Evolutionary conservation across 352 stramenopile genomes (phyloP), one percentile per base, ranked within the genome.

Genomic region (Phytopythium vexans): DNA sequence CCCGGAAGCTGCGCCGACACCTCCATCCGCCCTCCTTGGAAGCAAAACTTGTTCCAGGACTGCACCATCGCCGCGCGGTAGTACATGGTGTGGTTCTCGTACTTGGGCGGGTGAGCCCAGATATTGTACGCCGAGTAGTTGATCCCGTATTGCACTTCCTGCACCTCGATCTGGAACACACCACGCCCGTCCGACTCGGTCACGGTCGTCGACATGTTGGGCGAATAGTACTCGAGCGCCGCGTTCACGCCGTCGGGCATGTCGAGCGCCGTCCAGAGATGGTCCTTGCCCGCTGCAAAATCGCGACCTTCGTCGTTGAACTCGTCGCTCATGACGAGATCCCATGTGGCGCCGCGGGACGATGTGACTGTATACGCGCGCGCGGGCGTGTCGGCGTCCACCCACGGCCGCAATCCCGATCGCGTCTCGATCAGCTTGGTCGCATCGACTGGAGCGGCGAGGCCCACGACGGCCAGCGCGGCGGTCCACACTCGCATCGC

Each of bases 211-310:
- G 72, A 75, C 64, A 92, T 94, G 34, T 77, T 87, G 49, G 75
- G 65, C 48, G 94, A 96, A 70, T 97, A 97, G 70, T 95, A 97
- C 45, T 98, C 89, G 21, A 97, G 70, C 2, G 89, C 90, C 1
- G 70, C 65, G 41, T 72, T 76, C 15, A 70, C 60, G 34, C 66
- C 66, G 36, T 74, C 66, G 4, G 66, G 62, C 66, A 74, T 74
- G 31, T 71, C 66, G 15, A 72, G 33, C 8, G 70, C 82, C 11
- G 89, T 97, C 93, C 93, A 98, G 16, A 87, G 62, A 27, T 94
- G 89, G n/a, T 74, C 66, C 2, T 15, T 9, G 9, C 66, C 66
- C 6, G 66, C 37, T 10, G 52, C 36, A 31, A 74, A 77, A 53
- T 70, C 86, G 14, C 96, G 80, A 11, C 73, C 73, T 0, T 84